These are phyloP conservation scores for Hyphopichia buzzinii DNA, from an alignment of 1,139 yeast species.

Conservation along the genomic window DNA sequence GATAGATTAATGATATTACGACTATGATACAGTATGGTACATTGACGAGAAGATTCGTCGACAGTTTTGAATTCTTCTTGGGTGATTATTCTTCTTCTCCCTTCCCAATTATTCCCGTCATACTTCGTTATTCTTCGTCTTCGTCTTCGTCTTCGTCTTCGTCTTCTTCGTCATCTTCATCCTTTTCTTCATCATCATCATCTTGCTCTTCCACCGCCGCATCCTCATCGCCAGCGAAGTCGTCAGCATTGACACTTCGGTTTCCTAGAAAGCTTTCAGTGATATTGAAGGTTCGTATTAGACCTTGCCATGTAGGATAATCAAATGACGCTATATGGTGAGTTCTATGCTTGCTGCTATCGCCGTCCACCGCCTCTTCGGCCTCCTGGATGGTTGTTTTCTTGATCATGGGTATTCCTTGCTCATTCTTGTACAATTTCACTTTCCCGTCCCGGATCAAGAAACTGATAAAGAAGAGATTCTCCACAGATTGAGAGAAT, in stretches of 20 bases:
- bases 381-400: slow-evolving; percentile 16
- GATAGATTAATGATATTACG: too few relatives aligned
- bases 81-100: too few relatives aligned
- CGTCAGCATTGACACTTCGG: slow-evolving; percentile 34
- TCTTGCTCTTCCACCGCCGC: background rate
- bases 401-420: slow-evolving; percentile 38
- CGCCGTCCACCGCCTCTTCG: slow-evolving; percentile 11
- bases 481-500: slow-evolving; percentile 79
- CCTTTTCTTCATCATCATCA: slow-evolving; percentile 5
- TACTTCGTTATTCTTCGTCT: background rate
- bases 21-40: too few relatives aligned
- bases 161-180: background rate
- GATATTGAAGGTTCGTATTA: slow-evolving; percentile 52
- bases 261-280: slow-evolving; percentile 53
- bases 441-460: slow-evolving; percentile 71
- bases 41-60: too few relatives aligned
- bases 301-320: slow-evolving; percentile 57
- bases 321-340: slow-evolving; percentile 77
- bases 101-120: background rate
- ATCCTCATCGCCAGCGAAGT: slow-evolving; percentile 19
- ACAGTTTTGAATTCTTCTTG: too few relatives aligned
- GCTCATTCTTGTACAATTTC: slow-evolving; percentile 46
- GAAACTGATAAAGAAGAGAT: slow-evolving; percentile 78
- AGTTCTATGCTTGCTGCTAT: slow-evolving; percentile 24
- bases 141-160: background rate